Base-by-base conservation (phyloP, 2,329 filamentous ascomycete species). In the Zarea fungicola region DNA sequence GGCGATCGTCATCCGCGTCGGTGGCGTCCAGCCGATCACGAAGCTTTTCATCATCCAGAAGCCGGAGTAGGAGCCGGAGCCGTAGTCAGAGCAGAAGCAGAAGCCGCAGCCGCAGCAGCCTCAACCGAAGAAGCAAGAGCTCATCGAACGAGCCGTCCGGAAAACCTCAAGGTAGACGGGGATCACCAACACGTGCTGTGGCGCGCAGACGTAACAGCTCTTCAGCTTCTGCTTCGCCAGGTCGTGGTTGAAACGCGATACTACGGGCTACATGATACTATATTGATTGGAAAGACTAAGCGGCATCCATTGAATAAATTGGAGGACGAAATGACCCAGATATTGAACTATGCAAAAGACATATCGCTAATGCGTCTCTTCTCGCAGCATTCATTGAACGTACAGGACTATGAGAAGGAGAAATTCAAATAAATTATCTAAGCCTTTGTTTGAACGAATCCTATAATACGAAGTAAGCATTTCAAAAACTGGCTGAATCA, bases 141-240 rank as follows among this genome's bases (percentile, higher is more conserved):
- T 21, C 29, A 19, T 31, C 32, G 11, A n/a, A 22, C 4, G 43
- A 23, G 7, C 19, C 22, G 9, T 19, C 14, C 4, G 28, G 37
- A 31, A 50, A 57, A 34, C 60, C 62, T 44, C 56, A 61, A 42
- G 60, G 61, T 60, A 26, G 54, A 56, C 54, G 64, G 14, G 26
- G 16, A 35, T 48, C 45, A 10, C 37, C 28, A 31, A 28, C 13
- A 11, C 37, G 37, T 14, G 21, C 37, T 26, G 21, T 22, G 11
- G 54, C 48, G 40, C 72, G 70, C 55, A 74, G 73, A 62, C 70
- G 69, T 57, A 77, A 72, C 62, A 69, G 69, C 55, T 78, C 77
- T 55, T 76, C 76, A 54, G 69, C 42, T 31, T 73, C 73, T 64
- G 66, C 67, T 60, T 70, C 73, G 64, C 71, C 69, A 62, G 9